These are phyloP conservation scores for Pinus tabuliformis DNA, from an alignment of 75 land plant genomes.

Conservation along the genomic window DNA sequence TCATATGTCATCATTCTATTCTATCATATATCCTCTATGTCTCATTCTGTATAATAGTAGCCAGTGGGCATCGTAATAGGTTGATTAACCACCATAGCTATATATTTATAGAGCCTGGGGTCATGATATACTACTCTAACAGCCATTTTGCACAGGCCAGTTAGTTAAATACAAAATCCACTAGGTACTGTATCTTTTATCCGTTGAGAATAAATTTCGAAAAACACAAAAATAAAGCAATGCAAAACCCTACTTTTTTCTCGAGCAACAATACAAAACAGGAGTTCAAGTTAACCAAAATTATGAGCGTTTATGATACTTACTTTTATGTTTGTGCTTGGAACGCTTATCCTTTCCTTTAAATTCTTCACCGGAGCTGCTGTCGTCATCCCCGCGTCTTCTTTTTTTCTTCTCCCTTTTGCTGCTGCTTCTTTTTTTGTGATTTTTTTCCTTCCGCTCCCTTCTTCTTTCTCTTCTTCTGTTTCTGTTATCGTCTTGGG, in stretches of 20 bases:
- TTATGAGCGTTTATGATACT: not conserved
- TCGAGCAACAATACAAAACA: not conserved
- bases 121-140: not conserved
- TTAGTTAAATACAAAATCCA: not conserved
- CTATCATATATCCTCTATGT: too few relatives aligned
- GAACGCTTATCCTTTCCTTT: not conserved
- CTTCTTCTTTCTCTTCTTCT: not conserved
- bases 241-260: too few relatives aligned
- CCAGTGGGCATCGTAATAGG: too few relatives aligned
- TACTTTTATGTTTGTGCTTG: conserved; percentile 2
- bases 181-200: not conserved
- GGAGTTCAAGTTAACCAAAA: not conserved
- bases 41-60: too few relatives aligned
- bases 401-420: not conserved
- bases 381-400: not conserved
- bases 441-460: conserved; percentile 1
- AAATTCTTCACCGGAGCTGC: not conserved
- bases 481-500: not conserved
- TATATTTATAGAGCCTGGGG: not conserved
- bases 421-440: not conserved
- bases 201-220: not conserved
- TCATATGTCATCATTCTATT: too few relatives aligned
- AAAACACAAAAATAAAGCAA: too few relatives aligned
- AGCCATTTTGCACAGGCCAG: not conserved
- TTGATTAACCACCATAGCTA: too few relatives aligned